Evolutionary conservation across 129 eudicot species (phyloP).

Genomic region (Cynara cardunculus): DNA sequence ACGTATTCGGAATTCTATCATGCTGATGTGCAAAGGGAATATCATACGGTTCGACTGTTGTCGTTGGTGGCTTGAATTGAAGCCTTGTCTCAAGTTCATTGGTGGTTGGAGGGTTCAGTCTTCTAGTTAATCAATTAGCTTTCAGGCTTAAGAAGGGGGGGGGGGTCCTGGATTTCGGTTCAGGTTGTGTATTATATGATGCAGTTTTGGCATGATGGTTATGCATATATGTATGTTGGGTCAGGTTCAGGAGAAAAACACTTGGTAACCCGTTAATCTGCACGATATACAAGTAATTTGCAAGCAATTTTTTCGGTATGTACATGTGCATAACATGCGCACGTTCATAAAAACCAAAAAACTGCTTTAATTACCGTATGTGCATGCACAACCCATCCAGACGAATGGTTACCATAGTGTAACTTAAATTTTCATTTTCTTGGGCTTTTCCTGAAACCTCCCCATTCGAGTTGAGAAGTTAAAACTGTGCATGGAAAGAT

Average conservation of each 20-base stretch:
- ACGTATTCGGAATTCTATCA: neutral
- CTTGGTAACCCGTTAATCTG: too few relatives aligned
- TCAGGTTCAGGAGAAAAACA: too few relatives aligned
- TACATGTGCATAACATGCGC: too few relatives aligned
- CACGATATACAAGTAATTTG: too few relatives aligned
- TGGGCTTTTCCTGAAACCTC: too few relatives aligned
- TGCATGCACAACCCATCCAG: too few relatives aligned
- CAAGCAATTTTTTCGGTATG: too few relatives aligned
- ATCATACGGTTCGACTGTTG: neutral
- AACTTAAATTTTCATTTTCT: too few relatives aligned
- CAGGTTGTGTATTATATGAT: neutral
- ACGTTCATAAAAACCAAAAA: too few relatives aligned
- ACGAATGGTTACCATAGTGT: too few relatives aligned
- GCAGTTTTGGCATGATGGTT: neutral
- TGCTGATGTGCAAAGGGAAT: neutral
- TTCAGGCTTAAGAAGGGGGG: neutral
- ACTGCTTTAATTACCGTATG: too few relatives aligned
- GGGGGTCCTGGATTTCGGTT: neutral
- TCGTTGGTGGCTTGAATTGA: neutral
- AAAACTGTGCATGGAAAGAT: neutral
- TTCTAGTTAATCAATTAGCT: neutral
- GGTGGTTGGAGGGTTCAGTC: slow-evolving; percentile 3
- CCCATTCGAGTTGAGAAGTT: neutral
- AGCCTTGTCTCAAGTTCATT: neutral
- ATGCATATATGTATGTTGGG: too few relatives aligned